Evolutionary conservation across 257 asterid genomes (phyloP), one percentile per base, ranked within the genome.

Genomic region (Verbena officinalis): DNA sequence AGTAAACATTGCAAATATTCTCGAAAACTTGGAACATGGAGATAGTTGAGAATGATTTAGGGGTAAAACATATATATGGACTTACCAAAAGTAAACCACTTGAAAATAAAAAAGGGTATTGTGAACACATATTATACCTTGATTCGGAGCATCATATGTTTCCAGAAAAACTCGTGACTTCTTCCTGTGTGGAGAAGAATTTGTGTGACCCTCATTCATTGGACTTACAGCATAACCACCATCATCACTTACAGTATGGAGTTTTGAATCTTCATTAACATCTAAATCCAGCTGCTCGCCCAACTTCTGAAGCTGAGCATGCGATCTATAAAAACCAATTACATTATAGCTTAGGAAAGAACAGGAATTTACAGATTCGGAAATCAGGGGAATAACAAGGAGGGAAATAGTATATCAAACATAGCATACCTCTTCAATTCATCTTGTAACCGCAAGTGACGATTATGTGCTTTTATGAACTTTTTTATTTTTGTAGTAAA

Each of bases 401-500:
- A 62, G 9, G 53, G 22, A 51, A 49, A 24, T 36, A 17, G 44
- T 30, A 42, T 22, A 49, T 30, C 60, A 70, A 42, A 65, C 48
- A 67, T 57, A 69, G 40, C 53, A 42, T 74, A 77, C 99, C 97
- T 90, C 85, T 90, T 93, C 68, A 93, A 77, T 64, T 93, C 95
- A 62, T 81, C 97, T 71, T 90, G 90, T 65, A 90, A 65, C 34
- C 84, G 80, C 67, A 72, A 68, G 64, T 84, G 87, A 57, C 80
- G 94, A 62, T 64, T 86, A 64, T 93, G 89, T 62, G 89, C 95
- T 75, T 87, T 89, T 30, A 80, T 52, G 72, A 93, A 87, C 81
- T 83, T 82, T 87, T 87, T 90, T 16, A 86, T 73, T 71, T 80
- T 84, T 40, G 83, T 51, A 15, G 81, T 76, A 55, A 86, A 52